These are phyloP conservation scores for Trametes punicea DNA, from an alignment of 768 basidiomycete genomes.

Conservation along the genomic window DNA sequence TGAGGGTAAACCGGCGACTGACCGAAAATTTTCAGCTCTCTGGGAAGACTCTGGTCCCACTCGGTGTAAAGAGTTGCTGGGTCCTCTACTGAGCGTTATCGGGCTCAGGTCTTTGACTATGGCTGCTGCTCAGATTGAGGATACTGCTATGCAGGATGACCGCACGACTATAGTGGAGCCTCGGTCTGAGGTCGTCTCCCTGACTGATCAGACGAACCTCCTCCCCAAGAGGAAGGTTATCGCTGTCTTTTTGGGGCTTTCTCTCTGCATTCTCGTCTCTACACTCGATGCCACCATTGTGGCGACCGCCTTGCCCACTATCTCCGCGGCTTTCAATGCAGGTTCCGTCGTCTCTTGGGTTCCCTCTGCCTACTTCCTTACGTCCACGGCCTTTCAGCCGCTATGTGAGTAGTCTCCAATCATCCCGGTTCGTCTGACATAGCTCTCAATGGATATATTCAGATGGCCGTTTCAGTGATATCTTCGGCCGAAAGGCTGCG, in stretches of 20 bases:
- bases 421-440: slow-evolving; percentile 29
- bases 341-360: slow-evolving; percentile 68
- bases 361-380: slow-evolving; percentile 67
- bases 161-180: not conserved
- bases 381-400: slow-evolving; percentile 60
- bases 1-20: not conserved
- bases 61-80: not conserved
- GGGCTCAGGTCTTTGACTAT: not conserved
- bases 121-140: not conserved
- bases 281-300: slow-evolving; percentile 71
- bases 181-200: slow-evolving; percentile 10
- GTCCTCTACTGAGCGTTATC: not conserved
- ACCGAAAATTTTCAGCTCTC: not conserved
- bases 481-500: slow-evolving; percentile 62
- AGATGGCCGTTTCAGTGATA: slow-evolving; percentile 62
- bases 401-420: slow-evolving; percentile 27
- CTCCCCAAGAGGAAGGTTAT: slow-evolving; percentile 61
- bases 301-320: slow-evolving; percentile 70
- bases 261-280: slow-evolving; percentile 58
- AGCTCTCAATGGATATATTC: slow-evolving; percentile 32
- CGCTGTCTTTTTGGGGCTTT: slow-evolving; percentile 57
- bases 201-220: slow-evolving; percentile 77
- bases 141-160: not conserved
- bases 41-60: not conserved
- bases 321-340: slow-evolving; percentile 62